Evolutionary conservation across 169 alveolate genomes (phyloP).

Genomic region (Cryptosporidium xiaoi): DNA sequence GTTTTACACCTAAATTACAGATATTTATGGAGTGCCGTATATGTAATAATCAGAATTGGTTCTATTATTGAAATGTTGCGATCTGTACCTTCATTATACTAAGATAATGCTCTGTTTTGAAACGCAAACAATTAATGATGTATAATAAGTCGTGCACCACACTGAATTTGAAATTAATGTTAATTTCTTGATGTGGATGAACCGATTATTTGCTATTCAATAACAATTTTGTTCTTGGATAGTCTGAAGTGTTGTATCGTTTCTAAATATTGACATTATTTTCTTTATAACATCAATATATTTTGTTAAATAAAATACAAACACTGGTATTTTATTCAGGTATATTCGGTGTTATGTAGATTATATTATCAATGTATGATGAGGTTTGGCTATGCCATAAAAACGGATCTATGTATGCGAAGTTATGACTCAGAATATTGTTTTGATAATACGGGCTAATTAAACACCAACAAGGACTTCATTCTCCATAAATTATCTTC

Average conservation of each 20-base stretch:
- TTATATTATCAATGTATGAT: not conserved
- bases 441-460: no score
- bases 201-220: conserved; percentile 50
- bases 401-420: no score
- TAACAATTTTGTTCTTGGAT: not conserved
- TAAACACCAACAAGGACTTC: no score
- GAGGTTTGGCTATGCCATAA: no score
- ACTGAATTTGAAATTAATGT: conserved; percentile 16
- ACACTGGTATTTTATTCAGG: not conserved
- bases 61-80: no score
- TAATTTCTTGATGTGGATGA: conserved; percentile 38
- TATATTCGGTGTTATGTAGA: not conserved
- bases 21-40: no score
- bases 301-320: no score
- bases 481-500: no score
- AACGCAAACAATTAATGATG: conserved; percentile 33
- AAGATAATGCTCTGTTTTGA: not conserved
- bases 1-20: not conserved
- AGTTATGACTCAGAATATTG: no score
- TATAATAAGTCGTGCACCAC: conserved; percentile 75
- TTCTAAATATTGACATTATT: not conserved
- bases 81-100: not conserved
- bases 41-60: no score
- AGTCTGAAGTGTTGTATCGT: not conserved
- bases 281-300: no score